Evolutionary conservation across 805 yeast species (phyloP).

Genomic region (Blastobotrys robertii): DNA sequence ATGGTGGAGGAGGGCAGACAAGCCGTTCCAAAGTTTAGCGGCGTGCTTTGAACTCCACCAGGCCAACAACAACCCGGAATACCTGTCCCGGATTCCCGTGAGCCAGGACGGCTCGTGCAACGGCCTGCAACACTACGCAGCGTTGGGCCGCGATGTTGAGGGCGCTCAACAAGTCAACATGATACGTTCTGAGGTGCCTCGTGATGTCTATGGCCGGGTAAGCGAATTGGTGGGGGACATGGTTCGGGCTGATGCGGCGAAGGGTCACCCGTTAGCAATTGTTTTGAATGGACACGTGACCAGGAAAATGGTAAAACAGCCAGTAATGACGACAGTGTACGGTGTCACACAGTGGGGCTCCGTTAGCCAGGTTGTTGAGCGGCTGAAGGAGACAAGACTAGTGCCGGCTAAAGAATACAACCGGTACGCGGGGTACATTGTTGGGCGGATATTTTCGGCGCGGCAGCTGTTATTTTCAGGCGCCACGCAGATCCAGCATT

Average conservation of each 20-base stretch:
- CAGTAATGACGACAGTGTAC: constrained; percentile 96
- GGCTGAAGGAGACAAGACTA: constrained; percentile 34
- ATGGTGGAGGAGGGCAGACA: constrained; percentile 43
- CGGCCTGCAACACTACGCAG: constrained; percentile 60
- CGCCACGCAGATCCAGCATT: constrained; percentile 89
- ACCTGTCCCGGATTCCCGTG: constrained; percentile 42
- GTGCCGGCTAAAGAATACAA: not conserved
- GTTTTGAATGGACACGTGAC: constrained; percentile 51
- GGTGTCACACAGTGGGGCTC: constrained; percentile 96
- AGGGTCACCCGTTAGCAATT: constrained; percentile 22
- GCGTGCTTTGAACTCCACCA: constrained; percentile 44
- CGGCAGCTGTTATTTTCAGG: constrained; percentile 77
- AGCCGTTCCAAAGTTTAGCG: constrained; percentile 54
- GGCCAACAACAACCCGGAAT: constrained; percentile 42
- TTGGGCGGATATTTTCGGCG: constrained; percentile 71
- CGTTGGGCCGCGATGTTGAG: constrained; percentile 53
- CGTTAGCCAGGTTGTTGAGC: constrained; percentile 74
- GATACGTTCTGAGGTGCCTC: constrained; percentile 43
- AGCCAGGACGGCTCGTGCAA: constrained; percentile 63
- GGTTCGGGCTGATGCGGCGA: constrained; percentile 28
- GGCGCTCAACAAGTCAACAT: constrained; percentile 56
- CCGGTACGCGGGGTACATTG: constrained; percentile 45
- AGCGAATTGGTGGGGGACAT: constrained; percentile 35
- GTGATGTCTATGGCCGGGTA: constrained; percentile 49
- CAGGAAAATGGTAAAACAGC: constrained; percentile 87